Evolutionary conservation across 2,329 filamentous ascomycete species (phyloP).

Genomic region (Harringtonia aguacate): DNA sequence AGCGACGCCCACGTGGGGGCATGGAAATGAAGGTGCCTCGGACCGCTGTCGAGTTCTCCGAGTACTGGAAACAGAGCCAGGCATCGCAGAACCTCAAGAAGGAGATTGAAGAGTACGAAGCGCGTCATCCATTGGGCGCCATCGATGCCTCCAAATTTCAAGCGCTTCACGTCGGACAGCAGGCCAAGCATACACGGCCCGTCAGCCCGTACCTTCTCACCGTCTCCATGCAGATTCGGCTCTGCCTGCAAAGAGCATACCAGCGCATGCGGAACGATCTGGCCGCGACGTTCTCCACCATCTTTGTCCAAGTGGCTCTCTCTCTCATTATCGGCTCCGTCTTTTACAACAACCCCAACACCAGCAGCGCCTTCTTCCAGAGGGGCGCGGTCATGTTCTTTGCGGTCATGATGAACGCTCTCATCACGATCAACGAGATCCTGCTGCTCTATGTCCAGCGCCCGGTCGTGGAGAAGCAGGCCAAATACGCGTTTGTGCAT

Average conservation of each 20-base stretch:
- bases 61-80: constrained; percentile 37
- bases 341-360: constrained; percentile 9
- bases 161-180: too few relatives aligned
- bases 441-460: constrained; percentile 78
- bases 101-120: too few relatives aligned
- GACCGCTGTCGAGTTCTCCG: constrained; percentile 39
- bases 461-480: constrained; percentile 84
- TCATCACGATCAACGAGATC: constrained; percentile 73
- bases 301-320: constrained; percentile 64
- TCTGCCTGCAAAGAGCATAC: constrained; percentile 56
- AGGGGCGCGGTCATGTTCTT: constrained; percentile 78
- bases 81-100: too few relatives aligned
- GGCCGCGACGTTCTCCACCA: constrained; percentile 64
- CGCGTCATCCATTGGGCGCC: too few relatives aligned
- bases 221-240: constrained; percentile 39
- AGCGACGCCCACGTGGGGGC: constrained; percentile 43
- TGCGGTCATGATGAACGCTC: constrained; percentile 75
- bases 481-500: constrained; percentile 78
- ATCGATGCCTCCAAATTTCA: too few relatives aligned
- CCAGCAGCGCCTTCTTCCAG: constrained; percentile 31
- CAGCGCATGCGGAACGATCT: constrained; percentile 71
- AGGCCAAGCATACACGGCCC: constrained; percentile 37
- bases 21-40: constrained; percentile 45
- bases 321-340: constrained; percentile 9
- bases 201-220: constrained; percentile 49